Conservation (phyloP, 768 basidiomycete species). For the Leccinum incarnatum region DNA sequence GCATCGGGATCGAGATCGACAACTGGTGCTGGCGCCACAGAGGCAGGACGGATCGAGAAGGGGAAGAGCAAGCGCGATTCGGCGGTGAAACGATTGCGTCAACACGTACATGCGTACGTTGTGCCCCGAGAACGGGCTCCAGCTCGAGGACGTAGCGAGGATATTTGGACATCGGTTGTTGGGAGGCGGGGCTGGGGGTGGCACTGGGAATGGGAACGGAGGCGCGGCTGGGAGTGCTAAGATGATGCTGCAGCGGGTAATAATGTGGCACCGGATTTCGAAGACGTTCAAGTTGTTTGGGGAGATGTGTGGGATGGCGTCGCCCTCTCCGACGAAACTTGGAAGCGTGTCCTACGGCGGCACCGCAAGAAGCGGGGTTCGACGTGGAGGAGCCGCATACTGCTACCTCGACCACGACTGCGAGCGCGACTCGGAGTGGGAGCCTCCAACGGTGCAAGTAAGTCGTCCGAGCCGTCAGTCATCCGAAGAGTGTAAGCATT, state of each 20-base stretch:
- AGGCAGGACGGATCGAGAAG: too few species aligned
- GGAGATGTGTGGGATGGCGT: conserved; percentile 26
- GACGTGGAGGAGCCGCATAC: conserved; percentile 3
- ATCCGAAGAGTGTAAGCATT: conserved; percentile 15
- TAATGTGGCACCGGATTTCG: conserved; percentile 31
- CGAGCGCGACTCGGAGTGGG: not conserved
- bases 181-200: conserved; percentile 3
- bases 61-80: too few species aligned
- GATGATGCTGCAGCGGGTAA: conserved; percentile 25
- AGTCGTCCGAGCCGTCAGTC: not conserved
- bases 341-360: conserved; percentile 6
- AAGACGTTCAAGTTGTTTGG: conserved; percentile 24
- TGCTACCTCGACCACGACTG: too few species aligned
- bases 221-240: not conserved
- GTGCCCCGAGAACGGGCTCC: conserved; percentile 43
- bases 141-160: conserved; percentile 42
- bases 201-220: too few species aligned
- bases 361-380: conserved; percentile 21
- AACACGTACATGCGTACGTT: too few species aligned
- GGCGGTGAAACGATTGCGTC: too few species aligned
- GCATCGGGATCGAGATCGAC: too few species aligned
- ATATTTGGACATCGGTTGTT: conserved; percentile 45
- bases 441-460: not conserved
- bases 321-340: conserved; percentile 9
- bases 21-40: too few species aligned